Evolutionary conservation across 2,329 filamentous ascomycete species (phyloP).

Genomic region (Hypomyces rosellus): DNA sequence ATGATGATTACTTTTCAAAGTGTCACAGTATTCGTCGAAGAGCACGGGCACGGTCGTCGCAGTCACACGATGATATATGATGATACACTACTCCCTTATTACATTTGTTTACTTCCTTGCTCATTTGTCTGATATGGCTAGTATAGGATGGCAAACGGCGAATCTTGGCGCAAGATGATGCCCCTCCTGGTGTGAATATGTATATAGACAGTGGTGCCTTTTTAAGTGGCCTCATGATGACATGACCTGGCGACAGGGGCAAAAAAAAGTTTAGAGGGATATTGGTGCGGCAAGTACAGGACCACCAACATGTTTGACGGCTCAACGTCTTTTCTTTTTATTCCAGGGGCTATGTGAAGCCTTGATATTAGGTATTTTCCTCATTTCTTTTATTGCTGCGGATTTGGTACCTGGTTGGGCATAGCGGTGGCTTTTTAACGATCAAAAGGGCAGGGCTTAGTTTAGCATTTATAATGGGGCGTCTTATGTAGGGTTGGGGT

Average conservation of each 20-base stretch:
- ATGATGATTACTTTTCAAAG: background rate
- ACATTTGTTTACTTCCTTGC: background rate
- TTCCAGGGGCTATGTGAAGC: background rate
- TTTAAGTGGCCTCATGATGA: constrained; percentile 6
- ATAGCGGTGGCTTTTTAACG: constrained; percentile 2
- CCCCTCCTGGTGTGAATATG: background rate
- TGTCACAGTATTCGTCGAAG: background rate
- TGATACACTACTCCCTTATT: constrained; percentile 4
- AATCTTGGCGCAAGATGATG: constrained; percentile 1
- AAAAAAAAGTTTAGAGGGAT: constrained; percentile 8
- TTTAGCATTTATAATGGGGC: background rate
- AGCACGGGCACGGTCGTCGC: background rate
- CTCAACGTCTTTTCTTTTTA: too few species aligned
- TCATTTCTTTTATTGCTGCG: constrained; percentile 3
- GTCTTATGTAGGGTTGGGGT: background rate
- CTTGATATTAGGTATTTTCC: background rate
- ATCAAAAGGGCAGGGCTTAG: constrained; percentile 3
- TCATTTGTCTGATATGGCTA: background rate
- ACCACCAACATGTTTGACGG: background rate
- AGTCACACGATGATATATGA: background rate
- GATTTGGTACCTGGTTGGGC: constrained; percentile 9
- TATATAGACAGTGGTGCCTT: constrained; percentile 4
- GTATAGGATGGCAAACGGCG: constrained; percentile 1
- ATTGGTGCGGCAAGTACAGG: constrained; percentile 3
- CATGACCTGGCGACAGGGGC: constrained; percentile 3